Base-by-base conservation (phyloP, 2,329 filamentous ascomycete species). In the Akanthomyces lecanii region DNA sequence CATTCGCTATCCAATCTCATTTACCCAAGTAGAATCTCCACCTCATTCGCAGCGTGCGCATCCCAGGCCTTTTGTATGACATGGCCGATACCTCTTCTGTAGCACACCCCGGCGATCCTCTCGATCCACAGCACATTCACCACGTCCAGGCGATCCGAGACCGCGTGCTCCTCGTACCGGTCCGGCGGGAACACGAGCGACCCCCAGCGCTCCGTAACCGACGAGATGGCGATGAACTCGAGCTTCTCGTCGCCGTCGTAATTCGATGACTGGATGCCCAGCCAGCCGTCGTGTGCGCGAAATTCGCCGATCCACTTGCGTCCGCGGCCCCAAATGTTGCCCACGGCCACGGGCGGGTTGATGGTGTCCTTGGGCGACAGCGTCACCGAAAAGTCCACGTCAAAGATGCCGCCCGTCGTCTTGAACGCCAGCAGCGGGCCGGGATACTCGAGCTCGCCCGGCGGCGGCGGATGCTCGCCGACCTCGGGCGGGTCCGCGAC, bases 121-220 rank as follows among this genome's bases (percentile, higher is more conserved):
- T 80, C 78, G 21, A 80, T 74, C 78, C 78, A 80, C 38, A 80
- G 66, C 45, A 80, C 78, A 33, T 80, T 80, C 21, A 80, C 75
- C 67, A 80, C 76, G 63, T 81, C 77, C 33, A 82, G 69, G 38
- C 73, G 71, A 38, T 77, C 77, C 60, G 70, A 69, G 63, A 78
- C 76, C 70, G 75, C 75, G 56, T 76, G 71, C 63, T 78, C 77
- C 47, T 74, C 72, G 61, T 78, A 79, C 21, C 71, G 71, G 16
- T 78, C 77, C 23, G 70, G 65, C 16, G 75, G 74, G 45, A 78
- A 78, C 1, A 77, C 72, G 50, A 76, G 73, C 5, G 76, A 77
- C 3, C 75, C 76, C n/a, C 72, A 68, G n/a, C 76, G 72, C 71
- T 80, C 78, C 65, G 72, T 75, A 3, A 73, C 76, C 11, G 71